phyloP scores from a whole-genome alignment of 805 yeast genomes.

The Kuraishia piskuri region DNA sequence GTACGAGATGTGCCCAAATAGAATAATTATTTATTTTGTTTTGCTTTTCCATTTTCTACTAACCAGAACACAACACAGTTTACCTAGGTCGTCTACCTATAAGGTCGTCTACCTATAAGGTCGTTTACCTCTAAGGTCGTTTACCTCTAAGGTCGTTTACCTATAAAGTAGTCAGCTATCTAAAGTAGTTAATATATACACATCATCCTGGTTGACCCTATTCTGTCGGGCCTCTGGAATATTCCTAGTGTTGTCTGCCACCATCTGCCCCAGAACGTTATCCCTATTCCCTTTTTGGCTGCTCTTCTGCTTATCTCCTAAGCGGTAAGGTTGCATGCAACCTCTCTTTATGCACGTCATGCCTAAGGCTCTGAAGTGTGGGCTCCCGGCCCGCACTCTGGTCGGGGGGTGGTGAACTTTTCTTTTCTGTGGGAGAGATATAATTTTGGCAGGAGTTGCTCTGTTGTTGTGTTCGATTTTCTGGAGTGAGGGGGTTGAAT shows the following conservation, averaged over 20 bases:
- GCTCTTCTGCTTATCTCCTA: neutral
- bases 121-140: no score
- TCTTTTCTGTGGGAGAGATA: neutral
- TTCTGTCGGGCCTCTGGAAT: no score
- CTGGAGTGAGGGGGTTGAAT: neutral
- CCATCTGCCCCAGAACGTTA: neutral
- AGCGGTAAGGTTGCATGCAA: neutral
- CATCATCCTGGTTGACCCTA: no score
- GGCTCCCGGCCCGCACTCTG: neutral
- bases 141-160: no score
- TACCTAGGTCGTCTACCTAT: no score
- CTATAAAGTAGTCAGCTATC: no score
- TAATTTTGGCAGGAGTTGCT: neutral
- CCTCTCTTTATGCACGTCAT: neutral
- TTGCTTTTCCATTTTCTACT: no score
- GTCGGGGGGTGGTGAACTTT: neutral
- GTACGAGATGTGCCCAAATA: no score
- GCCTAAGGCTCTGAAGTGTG: neutral
- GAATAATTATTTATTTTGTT: no score
- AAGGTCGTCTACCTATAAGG: no score
- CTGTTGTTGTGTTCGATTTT: neutral
- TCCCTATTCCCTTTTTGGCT: neutral
- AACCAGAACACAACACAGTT: no score
- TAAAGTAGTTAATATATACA: no score
- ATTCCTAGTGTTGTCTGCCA: neutral